A percentile compares a stretch with the other conserved stretches of the same genome.
Evolutionary conservation across 1,284 basidiomycete species (phyloP).

Genomic region (Blastosporella zonata): DNA sequence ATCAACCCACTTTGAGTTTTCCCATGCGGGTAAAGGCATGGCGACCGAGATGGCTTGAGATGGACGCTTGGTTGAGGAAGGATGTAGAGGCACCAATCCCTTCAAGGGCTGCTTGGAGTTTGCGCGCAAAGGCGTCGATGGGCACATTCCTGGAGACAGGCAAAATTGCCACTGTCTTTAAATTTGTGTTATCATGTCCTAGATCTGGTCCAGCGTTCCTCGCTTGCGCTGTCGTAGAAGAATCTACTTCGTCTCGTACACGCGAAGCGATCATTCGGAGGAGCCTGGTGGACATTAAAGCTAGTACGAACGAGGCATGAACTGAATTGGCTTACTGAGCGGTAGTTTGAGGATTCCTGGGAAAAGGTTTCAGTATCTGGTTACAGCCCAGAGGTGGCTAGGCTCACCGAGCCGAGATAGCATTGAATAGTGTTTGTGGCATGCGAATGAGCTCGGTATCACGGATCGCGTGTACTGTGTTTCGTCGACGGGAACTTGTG

Average conservation of each 20-base stretch:
- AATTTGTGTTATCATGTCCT: slow-evolving; percentile 82
- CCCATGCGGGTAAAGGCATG: slow-evolving; percentile 95
- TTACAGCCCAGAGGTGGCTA: background rate
- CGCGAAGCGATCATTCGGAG: slow-evolving; percentile 91
- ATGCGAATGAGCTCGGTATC: slow-evolving; percentile 98
- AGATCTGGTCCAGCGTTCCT: slow-evolving; percentile 51
- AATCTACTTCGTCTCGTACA: slow-evolving; percentile 80
- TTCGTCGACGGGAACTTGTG: slow-evolving; percentile 83
- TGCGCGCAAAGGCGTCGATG: slow-evolving; percentile 83
- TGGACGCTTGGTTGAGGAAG: slow-evolving; percentile 88
- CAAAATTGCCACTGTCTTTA: slow-evolving; percentile 90
- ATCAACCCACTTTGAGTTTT: slow-evolving; percentile 70
- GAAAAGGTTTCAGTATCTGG: background rate
- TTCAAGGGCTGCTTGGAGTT: slow-evolving; percentile 85
- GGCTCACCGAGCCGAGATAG: slow-evolving; percentile 81
- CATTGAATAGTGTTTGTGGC: slow-evolving; percentile 97
- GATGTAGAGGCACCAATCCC: slow-evolving; percentile 86
- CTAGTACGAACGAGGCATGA: background rate
- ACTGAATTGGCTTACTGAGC: slow-evolving; percentile 65
- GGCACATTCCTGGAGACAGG: slow-evolving; percentile 83
- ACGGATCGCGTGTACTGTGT: slow-evolving; percentile 95
- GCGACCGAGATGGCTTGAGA: slow-evolving; percentile 85
- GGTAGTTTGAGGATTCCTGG: slow-evolving; percentile 91
- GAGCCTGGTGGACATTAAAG: slow-evolving; percentile 45
- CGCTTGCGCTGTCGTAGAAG: slow-evolving; percentile 44